Evolutionary conservation across 176 grass and related monocot species (phyloP), one percentile per base, ranked within the genome.

Genomic region (Triticum dicoccoides): DNA sequence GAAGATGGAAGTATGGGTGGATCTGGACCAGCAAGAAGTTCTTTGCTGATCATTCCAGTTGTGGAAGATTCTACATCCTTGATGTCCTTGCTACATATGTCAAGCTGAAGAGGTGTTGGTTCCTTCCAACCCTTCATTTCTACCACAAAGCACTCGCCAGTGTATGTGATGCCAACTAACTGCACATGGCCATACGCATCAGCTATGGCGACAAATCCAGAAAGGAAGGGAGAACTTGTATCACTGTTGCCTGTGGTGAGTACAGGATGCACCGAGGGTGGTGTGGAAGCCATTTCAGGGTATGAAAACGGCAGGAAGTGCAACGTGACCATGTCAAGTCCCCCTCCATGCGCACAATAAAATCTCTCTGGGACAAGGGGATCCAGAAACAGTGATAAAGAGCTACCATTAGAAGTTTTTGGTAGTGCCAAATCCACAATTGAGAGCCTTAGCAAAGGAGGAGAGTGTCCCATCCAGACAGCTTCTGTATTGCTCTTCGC

Each of bases 81-180:
- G 72, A 62, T 86, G 82, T 21, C 89, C 79, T 87, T 90, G 64
- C 42, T 77, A 21, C 92, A 73, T 58, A 82, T 87, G 37, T 90
- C 92, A 85, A 88, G 87, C 42, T 92, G 89, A 81, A 92, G 61
- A 68, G 89, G 82, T 5, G 84, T 71, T 52, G 88, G 86, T 86
- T 94, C 90, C 82, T 96, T 96, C 92, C 93, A 96, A 69, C 88
- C 92, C 80, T 98, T 96, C 94, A 96, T 96, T 77, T 92, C 93
- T 5, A 98, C 84, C 74, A 98, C 84, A 91, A 96, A 88, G 68
- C 94, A 98, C 77, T 96, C 93, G 42, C 93, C 93, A 76, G 78
- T 75, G 42, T 80, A 86, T 80, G 90, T 90, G 51, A 98, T 83
- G 51, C 97, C 90, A 83, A 94, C 87, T 78, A 98, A 64, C 78